These are phyloP conservation scores for Solanum lycopersicoides DNA, from an alignment of 257 asterid species.

Conservation along the genomic window DNA sequence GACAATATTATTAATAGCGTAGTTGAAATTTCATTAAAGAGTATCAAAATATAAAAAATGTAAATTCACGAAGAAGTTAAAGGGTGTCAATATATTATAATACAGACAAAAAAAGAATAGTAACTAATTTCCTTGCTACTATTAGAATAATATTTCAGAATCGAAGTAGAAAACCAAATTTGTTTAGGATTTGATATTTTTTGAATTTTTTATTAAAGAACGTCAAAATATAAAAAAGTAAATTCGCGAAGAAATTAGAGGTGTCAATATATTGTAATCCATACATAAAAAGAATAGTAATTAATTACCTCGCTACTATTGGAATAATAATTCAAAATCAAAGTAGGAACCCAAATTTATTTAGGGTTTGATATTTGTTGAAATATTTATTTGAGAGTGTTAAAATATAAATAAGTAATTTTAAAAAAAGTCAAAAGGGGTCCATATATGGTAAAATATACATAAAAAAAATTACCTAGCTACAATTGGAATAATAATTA, in stretches of 20 bases:
- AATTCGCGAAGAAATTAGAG: too few species aligned
- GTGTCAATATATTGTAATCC: not conserved
- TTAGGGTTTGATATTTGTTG: not conserved
- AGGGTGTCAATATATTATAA: not conserved
- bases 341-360: not conserved
- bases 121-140: not conserved
- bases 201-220: not conserved
- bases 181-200: not conserved
- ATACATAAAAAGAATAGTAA: not conserved
- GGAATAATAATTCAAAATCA: too few species aligned
- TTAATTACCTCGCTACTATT: too few species aligned
- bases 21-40: accelerated
- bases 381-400: too few species aligned
- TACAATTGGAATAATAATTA: not conserved
- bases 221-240: not conserved
- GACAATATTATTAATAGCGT: not conserved
- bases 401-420: not conserved
- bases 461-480: not conserved
- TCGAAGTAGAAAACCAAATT: not conserved
- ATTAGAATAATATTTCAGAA: too few species aligned
- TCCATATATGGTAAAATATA: not conserved
- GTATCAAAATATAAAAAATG: not conserved
- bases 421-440: not conserved
- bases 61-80: too few species aligned
- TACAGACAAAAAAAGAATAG: not conserved